Evolutionary conservation across 78 protist species (phyloP), one percentile per base, ranked within the genome.

Genomic region (Trichosphaerium sp.): DNA sequence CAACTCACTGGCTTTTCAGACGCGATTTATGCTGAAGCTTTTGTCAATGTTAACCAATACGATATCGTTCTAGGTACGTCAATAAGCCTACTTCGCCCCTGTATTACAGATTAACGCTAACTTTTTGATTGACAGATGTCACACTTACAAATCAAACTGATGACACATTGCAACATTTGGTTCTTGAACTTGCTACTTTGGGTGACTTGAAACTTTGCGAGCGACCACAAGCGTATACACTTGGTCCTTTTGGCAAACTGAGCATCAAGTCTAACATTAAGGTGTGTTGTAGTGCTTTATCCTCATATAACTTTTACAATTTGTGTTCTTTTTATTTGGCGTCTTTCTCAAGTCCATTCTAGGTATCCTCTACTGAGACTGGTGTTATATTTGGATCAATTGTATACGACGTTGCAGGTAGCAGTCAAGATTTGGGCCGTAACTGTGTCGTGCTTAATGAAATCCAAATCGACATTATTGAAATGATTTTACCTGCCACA

Each of bases 21-120:
- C 72, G 87, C 97, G 23, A 87, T 94, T 52, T 94, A 94, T 37
- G 97, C 91, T 11, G 98, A 94, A 80, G 97, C 97, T 3, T 82
- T 74, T 3, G 95, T 94, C 52, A 77, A 71, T 28, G 97, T 94
- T 35, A 94, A 92, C 80, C 88, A 84, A 70, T 94, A 90, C 74
- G 98, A 94, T 69, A 92, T 94, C 48, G 80, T 88, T 35, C 85
- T 94, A 1, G 92, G 79, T 15, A 44, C 69, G 54, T 29, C 86
- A 2, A 70, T 78, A 44, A 44, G 29, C 18, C 21, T 44, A 18
- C 18, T n/a, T n/a, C n/a, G n/a, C n/a, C n/a, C 7, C 60, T 78
- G 52, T 67, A 69, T 57, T 74, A 69, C 21, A 18, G 18, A n/a
- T 31, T 26, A 28, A 21, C 21, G 58, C 21, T 57, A 47, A n/a